Evolutionary conservation across 129 eudicot genomes (phyloP).

Genomic region (Flaveria linearis): DNA sequence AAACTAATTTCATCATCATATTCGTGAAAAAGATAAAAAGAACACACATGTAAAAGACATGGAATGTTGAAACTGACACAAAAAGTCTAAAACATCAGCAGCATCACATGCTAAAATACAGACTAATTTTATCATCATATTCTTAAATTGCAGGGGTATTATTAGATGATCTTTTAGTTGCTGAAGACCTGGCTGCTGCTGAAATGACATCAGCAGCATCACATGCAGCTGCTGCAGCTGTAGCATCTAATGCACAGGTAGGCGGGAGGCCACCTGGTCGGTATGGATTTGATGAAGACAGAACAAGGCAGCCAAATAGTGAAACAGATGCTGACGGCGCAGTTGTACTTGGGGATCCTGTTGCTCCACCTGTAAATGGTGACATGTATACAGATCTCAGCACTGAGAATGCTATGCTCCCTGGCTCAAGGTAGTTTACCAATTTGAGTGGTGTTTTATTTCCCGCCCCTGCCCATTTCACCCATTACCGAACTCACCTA

Average conservation of each 20-base stretch:
- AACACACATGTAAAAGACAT: no score
- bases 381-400: constrained; percentile 91
- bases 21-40: no score
- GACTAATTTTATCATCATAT: no score
- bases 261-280: constrained; percentile 77
- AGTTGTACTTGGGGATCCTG: constrained; percentile 91
- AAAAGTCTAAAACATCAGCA: no score
- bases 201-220: constrained; percentile 95
- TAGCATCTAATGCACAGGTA: constrained; percentile 62
- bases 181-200: constrained; percentile 98
- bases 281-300: constrained; percentile 81
- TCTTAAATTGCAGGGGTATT: constrained; percentile 59
- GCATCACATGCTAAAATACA: no score
- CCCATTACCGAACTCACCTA: constrained; percentile 14
- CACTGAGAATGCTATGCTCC: constrained; percentile 88
- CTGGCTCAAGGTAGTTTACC: constrained; percentile 65
- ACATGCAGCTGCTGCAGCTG: constrained; percentile 98
- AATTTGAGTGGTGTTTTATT: background rate
- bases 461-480: background rate
- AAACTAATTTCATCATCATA: no score
- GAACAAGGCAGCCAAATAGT: constrained; percentile 48
- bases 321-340: constrained; percentile 75
- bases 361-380: constrained; percentile 96
- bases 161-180: constrained; percentile 93
- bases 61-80: no score